These are phyloP conservation scores for Trichophaea hybrida DNA, from an alignment of 2,329 filamentous ascomycete species.

Conservation along the genomic window DNA sequence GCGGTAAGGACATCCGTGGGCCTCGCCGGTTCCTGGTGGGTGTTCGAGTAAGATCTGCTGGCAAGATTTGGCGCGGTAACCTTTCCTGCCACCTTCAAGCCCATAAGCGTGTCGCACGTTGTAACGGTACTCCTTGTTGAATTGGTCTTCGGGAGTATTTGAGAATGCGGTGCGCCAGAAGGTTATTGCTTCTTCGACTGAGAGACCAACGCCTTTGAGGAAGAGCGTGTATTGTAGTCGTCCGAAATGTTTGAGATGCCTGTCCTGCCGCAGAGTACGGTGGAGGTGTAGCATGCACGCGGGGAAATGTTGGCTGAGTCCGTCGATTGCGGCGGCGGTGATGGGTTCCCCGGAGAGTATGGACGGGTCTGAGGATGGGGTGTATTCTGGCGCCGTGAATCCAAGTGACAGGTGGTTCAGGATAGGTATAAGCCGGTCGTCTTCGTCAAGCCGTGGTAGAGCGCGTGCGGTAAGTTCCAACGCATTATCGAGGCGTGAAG, in stretches of 20 bases:
- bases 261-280: slow-evolving; percentile 67
- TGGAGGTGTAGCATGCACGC: slow-evolving; percentile 92
- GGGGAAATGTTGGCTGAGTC: slow-evolving; percentile 66
- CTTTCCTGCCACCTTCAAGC: slow-evolving; percentile 81
- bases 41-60: slow-evolving; percentile 90
- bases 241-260: slow-evolving; percentile 83
- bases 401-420: slow-evolving; percentile 80
- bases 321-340: slow-evolving; percentile 64
- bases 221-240: slow-evolving; percentile 92
- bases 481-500: slow-evolving; percentile 59
- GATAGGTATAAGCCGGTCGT: slow-evolving; percentile 71
- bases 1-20: slow-evolving; percentile 90
- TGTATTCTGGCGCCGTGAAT: slow-evolving; percentile 80
- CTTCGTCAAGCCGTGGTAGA: slow-evolving; percentile 83
- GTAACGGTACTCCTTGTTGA: slow-evolving; percentile 96
- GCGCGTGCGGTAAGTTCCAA: slow-evolving; percentile 85
- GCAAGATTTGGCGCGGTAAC: slow-evolving; percentile 83
- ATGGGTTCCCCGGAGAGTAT: slow-evolving; percentile 58
- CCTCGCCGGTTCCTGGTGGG: slow-evolving; percentile 70
- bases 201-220: slow-evolving; percentile 86
- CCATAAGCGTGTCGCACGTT: slow-evolving; percentile 92
- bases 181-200: slow-evolving; percentile 73
- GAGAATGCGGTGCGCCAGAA: slow-evolving; percentile 87
- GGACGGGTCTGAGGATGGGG: slow-evolving; percentile 47
- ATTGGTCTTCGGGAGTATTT: slow-evolving; percentile 79